phyloP scores from a whole-genome alignment of 371 early-diverging fungal species.

The Apophysomyces ossiformis region DNA sequence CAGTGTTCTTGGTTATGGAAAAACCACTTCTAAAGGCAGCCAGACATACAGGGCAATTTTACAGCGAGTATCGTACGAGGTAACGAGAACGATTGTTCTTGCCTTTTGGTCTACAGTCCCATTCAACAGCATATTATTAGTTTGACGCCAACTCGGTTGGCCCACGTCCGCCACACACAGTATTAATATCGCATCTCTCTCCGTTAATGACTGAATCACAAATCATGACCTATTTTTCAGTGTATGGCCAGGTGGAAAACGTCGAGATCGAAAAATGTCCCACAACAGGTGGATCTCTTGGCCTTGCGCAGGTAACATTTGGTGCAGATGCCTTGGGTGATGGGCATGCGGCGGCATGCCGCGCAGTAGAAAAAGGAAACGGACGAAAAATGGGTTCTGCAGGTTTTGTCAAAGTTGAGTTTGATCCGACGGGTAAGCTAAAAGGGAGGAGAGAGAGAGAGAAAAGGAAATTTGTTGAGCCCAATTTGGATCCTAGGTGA shows the following conservation, averaged over 20 bases:
- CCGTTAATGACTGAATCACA: slow-evolving; percentile 50
- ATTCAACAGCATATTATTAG: slow-evolving; percentile 17
- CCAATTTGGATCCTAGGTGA: slow-evolving; percentile 17
- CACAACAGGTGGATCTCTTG: slow-evolving; percentile 58
- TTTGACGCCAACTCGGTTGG: slow-evolving; percentile 47
- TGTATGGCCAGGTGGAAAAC: slow-evolving; percentile 56
- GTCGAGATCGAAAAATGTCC: slow-evolving; percentile 59
- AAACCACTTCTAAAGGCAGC: slow-evolving; percentile 35
- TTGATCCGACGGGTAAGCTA: slow-evolving; percentile 59
- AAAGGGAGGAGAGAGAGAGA: background rate
- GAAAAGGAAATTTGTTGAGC: background rate
- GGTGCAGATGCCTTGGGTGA: slow-evolving; percentile 32
- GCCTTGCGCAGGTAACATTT: slow-evolving; percentile 60
- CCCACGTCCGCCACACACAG: slow-evolving; percentile 35
- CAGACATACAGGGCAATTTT: slow-evolving; percentile 27
- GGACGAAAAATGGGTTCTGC: slow-evolving; percentile 59
- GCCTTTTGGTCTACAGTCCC: background rate
- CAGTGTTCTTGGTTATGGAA: slow-evolving; percentile 33
- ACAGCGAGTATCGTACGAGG: slow-evolving; percentile 34
- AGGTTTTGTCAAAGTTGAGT: slow-evolving; percentile 60
- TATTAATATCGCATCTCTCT: slow-evolving; percentile 46
- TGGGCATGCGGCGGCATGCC: slow-evolving; percentile 40
- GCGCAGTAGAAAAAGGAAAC: slow-evolving; percentile 64
- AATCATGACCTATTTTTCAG: slow-evolving; percentile 54
- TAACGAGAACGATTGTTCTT: slow-evolving; percentile 14